Evolutionary conservation across 768 basidiomycete genomes (phyloP).

Genomic region (Pisolithus marmoratus): DNA sequence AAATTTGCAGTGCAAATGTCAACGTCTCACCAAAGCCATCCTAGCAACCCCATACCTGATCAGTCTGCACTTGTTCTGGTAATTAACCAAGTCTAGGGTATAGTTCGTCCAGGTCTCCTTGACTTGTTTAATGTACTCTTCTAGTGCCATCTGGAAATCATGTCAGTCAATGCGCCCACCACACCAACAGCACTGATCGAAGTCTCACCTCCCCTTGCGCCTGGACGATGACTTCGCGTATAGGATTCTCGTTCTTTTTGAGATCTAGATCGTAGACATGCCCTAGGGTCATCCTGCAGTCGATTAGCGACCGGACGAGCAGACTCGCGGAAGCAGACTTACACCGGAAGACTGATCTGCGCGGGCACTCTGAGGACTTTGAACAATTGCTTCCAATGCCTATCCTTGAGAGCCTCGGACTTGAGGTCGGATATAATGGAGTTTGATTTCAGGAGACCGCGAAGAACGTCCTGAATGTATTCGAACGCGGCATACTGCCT

Average conservation of each 20-base stretch:
- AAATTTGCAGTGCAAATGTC: conserved; percentile 4
- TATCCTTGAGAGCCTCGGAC: conserved; percentile 93
- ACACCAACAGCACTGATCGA: not conserved
- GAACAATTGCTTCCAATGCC: conserved; percentile 98
- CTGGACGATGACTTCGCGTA: conserved; percentile 94
- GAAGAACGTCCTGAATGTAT: conserved; percentile 89
- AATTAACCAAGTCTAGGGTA: conserved; percentile 92
- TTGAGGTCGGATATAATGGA: conserved; percentile 88
- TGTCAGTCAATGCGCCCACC: conserved; percentile 5
- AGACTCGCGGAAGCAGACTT: conserved; percentile 23
- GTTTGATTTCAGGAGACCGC: conserved; percentile 85
- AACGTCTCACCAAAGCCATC: not conserved
- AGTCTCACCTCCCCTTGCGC: conserved; percentile 92
- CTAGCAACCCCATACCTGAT: conserved; percentile 53
- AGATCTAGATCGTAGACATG: conserved; percentile 96
- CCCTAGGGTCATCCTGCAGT: conserved; percentile 82
- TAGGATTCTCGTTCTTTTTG: conserved; percentile 83
- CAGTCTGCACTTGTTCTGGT: conserved; percentile 96
- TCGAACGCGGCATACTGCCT: conserved; percentile 98
- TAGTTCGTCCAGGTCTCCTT: conserved; percentile 97
- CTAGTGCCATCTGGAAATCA: conserved; percentile 75
- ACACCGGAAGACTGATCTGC: conserved; percentile 74
- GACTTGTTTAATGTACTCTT: conserved; percentile 94
- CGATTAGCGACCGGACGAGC: conserved; percentile 4
- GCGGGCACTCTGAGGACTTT: conserved; percentile 74